Conservation (phyloP, 2,329 filamentous ascomycete genomes). For the Domatiomyces globalis region DNA sequence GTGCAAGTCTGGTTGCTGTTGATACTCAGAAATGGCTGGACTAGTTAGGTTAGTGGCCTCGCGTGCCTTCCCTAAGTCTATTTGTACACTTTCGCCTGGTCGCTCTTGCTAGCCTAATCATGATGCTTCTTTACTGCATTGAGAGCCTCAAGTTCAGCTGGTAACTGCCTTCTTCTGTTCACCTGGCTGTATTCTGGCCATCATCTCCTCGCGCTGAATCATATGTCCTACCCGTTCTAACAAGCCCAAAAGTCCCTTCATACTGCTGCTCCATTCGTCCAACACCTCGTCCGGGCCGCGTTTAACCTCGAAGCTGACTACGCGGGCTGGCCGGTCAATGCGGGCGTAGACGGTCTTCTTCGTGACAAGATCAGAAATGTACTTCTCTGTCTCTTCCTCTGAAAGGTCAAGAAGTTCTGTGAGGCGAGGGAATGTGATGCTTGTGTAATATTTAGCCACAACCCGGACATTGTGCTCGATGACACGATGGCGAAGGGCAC, state of each 20-base stretch:
- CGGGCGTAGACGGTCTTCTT: conserved; percentile 97
- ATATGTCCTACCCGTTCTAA: conserved; percentile 90
- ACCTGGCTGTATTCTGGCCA: conserved; percentile 77
- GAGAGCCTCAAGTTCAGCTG: neutral
- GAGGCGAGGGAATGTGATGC: conserved; percentile 81
- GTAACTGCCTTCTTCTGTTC: conserved; percentile 6
- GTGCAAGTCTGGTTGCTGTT: too few relatives aligned
- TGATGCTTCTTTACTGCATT: too few relatives aligned
- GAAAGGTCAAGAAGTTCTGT: conserved; percentile 82
- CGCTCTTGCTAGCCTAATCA: neutral
- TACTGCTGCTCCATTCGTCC: conserved; percentile 97
- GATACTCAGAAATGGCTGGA: too few relatives aligned
- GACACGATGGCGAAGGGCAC: conserved; percentile 90
- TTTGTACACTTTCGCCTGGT: neutral
- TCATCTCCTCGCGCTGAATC: conserved; percentile 99
- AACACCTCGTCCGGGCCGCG: conserved; percentile 88
- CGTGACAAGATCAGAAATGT: conserved; percentile 92
- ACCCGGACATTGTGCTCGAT: conserved; percentile 99
- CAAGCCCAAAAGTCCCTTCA: conserved; percentile 78
- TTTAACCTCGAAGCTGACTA: conserved; percentile 90
- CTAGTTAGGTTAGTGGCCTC: too few relatives aligned
- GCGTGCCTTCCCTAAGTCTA: neutral
- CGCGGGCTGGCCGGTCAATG: conserved; percentile 82
- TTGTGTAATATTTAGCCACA: conserved; percentile 96
- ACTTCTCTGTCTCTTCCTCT: conserved; percentile 96